Base-by-base conservation (phyloP, 495 filamentous ascomycete genomes). In the Rusavskia elegans region DNA sequence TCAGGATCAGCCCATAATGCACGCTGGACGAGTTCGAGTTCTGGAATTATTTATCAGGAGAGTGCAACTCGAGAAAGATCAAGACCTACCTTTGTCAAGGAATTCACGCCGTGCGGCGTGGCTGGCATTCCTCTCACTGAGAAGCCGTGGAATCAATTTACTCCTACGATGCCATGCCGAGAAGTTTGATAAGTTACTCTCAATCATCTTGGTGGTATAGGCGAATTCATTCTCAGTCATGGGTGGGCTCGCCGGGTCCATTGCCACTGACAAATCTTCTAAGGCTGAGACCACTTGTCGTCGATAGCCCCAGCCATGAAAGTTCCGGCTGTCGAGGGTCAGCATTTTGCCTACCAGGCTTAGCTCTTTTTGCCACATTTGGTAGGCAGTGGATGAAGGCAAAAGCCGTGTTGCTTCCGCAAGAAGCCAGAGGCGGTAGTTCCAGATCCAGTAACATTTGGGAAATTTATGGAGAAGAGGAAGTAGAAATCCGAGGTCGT, bases 381-480 rank as follows among this genome's bases (percentile, higher is more conserved):
- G 60, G 16, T 76, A 74, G 1, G 84, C 74, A n/a, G 69, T 57
- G 0, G 66, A 13, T 4, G 62, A 45, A 11, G 78, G 73, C 8
- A 95, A 71, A 35, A 80, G 71, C 11, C 68, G 63, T 40, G 81
- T 82, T 42, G 80, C 79, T 63, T 86, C 78, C 45, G 82, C 68
- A 17, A 99, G 70, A 1, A 89, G 69, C 92, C 93, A 97, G 13
- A 81, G 66, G n/a, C 92, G 82, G 67, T 96, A 86, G 64, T 93
- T 94, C 92, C 92, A 99, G 41, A 99, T 87, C 89, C 92, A 96
- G 71, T 99, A 99, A 71, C 92, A 97, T 69, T 99, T 99, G 23
- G 92, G 93, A 59, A 78, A 87, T 55, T 87, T 78, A 35, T 79
- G 72, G 37, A 97, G 79, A 13, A 99, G 74, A 2, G 87, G 87